Base-by-base conservation (phyloP, 2,329 filamentous ascomycete species). In the Malbranchea zuffiana region DNA sequence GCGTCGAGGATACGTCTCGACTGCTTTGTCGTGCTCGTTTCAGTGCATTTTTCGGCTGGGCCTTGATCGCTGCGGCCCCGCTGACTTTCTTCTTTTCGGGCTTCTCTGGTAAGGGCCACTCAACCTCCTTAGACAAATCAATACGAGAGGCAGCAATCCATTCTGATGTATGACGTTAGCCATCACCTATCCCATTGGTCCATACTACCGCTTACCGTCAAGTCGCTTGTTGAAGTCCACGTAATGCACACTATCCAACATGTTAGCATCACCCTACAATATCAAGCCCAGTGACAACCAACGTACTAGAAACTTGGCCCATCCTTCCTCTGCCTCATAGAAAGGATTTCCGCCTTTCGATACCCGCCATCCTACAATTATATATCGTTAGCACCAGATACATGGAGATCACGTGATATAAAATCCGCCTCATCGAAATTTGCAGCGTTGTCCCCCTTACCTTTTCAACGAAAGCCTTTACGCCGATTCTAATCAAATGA, bases 141-240 rank as follows among this genome's bases (percentile, higher is more conserved):
- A 98, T 84, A 23, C 90, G 75, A 23, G 75, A 70, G 19, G 81
- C 74, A 1, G 82, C 71, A 6, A 98, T 79, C 90, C 90, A 98
- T 68, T 98, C 90, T 65, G 74, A 61, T 47, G 12, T 5, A 28
- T 13, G 69, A 71, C 4, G 13, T 39, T 31, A 42, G 36, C n/a
- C n/a, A 26, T 24, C 6, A 34, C 4, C 3, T 21, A 5, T 2
- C 5, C 10, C 12, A 17, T 4, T n/a, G 23, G 12, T 8, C 20
- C 25, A 21, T 25, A 16, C 11, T 32, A 17, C 31, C n/a, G 50
- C 55, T 44, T 53, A 68, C 65, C 67, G 50, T 79, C 74, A 20
- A 79, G 65, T 67, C 76, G 75, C 51, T 96, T 96, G 65, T 96
- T 96, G 74, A 95, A 96, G 53, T 93, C 92, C 55, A 94, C 85